Evolutionary conservation across 768 basidiomycete species (phyloP), one percentile per base, ranked within the genome.

Genomic region (Collybiopsis confluens): DNA sequence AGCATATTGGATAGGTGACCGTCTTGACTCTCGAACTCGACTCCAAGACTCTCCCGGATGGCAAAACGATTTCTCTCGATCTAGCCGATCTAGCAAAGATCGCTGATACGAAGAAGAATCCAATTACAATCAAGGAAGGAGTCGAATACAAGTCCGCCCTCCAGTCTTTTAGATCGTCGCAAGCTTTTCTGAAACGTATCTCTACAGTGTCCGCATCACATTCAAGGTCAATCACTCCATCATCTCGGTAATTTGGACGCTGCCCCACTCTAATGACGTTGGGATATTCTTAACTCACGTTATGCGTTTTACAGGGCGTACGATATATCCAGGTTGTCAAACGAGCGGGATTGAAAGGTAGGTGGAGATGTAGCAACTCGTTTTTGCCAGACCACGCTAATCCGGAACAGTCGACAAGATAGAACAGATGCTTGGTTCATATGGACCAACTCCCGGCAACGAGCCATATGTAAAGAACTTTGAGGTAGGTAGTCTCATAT

Each of bases 341-440:
- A 71, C 81, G 88, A 4, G 70, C 82, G 2, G 86, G 89, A 7
- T 28, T 95, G 30, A 85, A 73, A 69, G 88, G 94, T 92, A 59
- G 59, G 57, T 37, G 50, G 26, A 26, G 54, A 35, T n/a, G 33
- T n/a, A n/a, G n/a, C n/a, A n/a, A n/a, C n/a, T n/a, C n/a, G n/a
- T n/a, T n/a, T n/a, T n/a, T n/a, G n/a, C n/a, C n/a, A n/a, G n/a
- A n/a, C n/a, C n/a, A n/a, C n/a, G n/a, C n/a, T n/a, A n/a, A n/a
- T n/a, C 53, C 18, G 30, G 52, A 24, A 10, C 63, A 94, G 94
- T 96, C 62, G 96, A 96, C 70, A 96, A 88, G 68, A 67, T 91
- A 62, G 92, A 95, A 65, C 81, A 88, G 61, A 98, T 98, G 96
- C 79, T 98, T 20, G 96, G 96, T 16, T 94, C 92, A 2, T 97